Evolutionary conservation across 164 flowering plant genomes (phyloP), one percentile per base, ranked within the genome.

Genomic region (Saururus chinensis): DNA sequence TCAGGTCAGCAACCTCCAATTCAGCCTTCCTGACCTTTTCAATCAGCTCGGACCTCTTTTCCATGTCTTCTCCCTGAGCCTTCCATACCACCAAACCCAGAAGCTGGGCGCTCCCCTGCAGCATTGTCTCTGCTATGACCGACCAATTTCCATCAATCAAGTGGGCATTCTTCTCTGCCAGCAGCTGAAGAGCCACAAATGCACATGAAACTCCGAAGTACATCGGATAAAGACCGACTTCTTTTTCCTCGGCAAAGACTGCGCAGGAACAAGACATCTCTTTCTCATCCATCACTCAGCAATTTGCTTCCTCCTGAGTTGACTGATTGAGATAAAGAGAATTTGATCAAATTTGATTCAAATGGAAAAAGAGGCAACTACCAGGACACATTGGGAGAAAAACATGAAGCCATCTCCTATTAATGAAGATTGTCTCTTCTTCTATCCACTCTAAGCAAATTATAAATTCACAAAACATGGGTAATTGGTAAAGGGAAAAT

Each of bases 181-280:
- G 59, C 55, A 84, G 56, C 25, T 65, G 75, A 7, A 87, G 81
- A 23, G 91, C 92, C 53, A 77, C 75, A 51, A 87, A 80, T 56
- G 96, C 93, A 75, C 89, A 89, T 26, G 98, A 89, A 66, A 81
- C 84, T 49, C 96, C 89, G 65, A 85, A 85, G 69, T 78, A 86
- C 79, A 82, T 77, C 19, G 97, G 87, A 68, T 75, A 81, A 62
- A 85, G 64, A 60, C 73, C 66, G 25, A 83, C 87, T 25, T 51
- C 66, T 61, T 66, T 79, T 54, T 76, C 82, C 70, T 72, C 81
- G 40, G 77, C 60, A 56, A 64, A 35, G 26, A 51, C 53, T n/a
- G 42, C 8, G 60, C n/a, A 51, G 56, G 79, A 80, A 53, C 61
- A 63, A 41, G 64, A 61, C 48, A 68, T 58, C 65, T 59, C 75